Percentiles rank a stretch among this genome's conserved stretches.
Evolutionary conservation across 768 basidiomycete species (phyloP).

Genomic region (Ramaria rubella): DNA sequence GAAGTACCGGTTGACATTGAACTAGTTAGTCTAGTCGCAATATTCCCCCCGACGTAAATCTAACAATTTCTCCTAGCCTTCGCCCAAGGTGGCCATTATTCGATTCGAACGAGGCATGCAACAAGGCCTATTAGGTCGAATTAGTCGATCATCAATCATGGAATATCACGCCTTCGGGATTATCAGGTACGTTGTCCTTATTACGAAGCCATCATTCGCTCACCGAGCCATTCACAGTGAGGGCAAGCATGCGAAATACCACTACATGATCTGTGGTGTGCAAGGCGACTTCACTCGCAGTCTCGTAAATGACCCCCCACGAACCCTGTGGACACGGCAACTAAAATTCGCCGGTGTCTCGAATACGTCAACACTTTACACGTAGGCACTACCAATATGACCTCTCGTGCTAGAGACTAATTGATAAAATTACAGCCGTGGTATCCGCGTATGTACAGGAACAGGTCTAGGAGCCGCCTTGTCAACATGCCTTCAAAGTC

Average conservation of each 20-base stretch:
- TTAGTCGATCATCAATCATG: conserved; percentile 67
- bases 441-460: conserved; percentile 76
- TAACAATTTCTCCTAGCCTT: conserved; percentile 43
- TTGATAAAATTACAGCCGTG: conserved; percentile 21
- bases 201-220: background rate
- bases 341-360: conserved; percentile 79
- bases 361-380: conserved; percentile 75
- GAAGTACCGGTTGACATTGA: conserved; percentile 71
- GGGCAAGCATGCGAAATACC: conserved; percentile 64
- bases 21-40: conserved; percentile 42
- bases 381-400: conserved; percentile 27
- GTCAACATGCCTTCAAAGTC: conserved; percentile 71
- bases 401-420: background rate
- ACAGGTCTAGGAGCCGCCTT: conserved; percentile 77
- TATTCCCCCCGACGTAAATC: too few relatives aligned
- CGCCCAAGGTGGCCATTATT: conserved; percentile 70
- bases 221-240: conserved; percentile 41
- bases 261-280: conserved; percentile 78
- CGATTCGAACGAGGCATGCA: conserved; percentile 82
- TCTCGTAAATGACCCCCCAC: conserved; percentile 64
- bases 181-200: conserved; percentile 47
- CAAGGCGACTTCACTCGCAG: conserved; percentile 76
- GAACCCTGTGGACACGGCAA: conserved; percentile 70
- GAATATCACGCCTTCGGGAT: conserved; percentile 82
- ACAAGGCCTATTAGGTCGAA: conserved; percentile 67